Conservation (phyloP, 2,329 filamentous ascomycete genomes). For the Scytalidium lignicola region DNA sequence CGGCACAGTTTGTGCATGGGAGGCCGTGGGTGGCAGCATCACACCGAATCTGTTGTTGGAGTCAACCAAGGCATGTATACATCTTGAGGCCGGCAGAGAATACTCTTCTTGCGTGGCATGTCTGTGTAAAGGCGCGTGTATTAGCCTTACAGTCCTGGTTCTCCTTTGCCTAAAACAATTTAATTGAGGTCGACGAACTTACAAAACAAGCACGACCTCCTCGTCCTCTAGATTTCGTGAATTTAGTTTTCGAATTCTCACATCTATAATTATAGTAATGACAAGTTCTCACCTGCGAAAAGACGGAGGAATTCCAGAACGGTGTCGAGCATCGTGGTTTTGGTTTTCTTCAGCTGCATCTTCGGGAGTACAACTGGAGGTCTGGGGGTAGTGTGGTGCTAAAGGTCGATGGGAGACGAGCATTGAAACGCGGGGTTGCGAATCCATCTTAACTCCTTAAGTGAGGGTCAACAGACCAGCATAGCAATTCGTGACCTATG, state of each 20-base stretch:
- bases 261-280: neutral
- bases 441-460: neutral
- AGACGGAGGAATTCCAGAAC: neutral
- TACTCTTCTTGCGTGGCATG: neutral
- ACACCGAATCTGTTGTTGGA: conserved; percentile 53
- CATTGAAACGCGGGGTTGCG: neutral
- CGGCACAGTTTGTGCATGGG: conserved; percentile 68
- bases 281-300: neutral
- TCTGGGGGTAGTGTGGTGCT: neutral
- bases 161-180: neutral
- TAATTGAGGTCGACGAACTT: neutral
- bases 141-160: neutral
- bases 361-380: neutral
- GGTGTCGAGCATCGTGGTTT: neutral
- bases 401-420: neutral
- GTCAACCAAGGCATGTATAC: neutral
- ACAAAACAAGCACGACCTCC: neutral
- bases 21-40: conserved; percentile 65
- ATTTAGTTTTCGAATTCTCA: neutral
- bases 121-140: neutral
- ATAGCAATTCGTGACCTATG: too few species aligned
- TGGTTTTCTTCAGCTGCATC: neutral
- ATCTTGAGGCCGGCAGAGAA: neutral
- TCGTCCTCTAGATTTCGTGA: neutral
- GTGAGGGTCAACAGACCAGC: too few species aligned